Base-by-base conservation (phyloP, 2,329 filamentous ascomycete species). In the Pseudogymnoascus sp. region DNA sequence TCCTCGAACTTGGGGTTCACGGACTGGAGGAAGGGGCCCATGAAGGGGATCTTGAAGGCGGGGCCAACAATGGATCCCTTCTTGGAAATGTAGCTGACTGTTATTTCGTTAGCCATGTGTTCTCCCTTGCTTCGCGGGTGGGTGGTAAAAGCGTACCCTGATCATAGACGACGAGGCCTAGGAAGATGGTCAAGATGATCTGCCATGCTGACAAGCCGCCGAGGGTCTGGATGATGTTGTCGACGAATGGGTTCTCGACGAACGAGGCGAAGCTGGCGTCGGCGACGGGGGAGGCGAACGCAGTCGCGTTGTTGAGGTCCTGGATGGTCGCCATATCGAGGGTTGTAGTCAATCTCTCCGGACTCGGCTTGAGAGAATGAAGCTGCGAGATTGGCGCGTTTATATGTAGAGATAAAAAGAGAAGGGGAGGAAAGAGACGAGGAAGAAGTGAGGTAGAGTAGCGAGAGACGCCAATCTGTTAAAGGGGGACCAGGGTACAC, bases 11-110 rank as follows among this genome's bases (percentile, higher is more conserved):
- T 91, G 64, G 94, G 94, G 75, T 96, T 87, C 70, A 97, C 81
- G 28, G 92, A 96, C 73, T 97, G 81, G 63, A 97, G 82, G 77
- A 99, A 97, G 4, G 94, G 93, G n/a, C 94, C 94, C 75, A 97
- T 92, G 73, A 94, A 93, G 44, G 90, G 90, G 64, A 88, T 80
- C 77, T 94, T 94, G 81, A 83, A 88, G 50, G 82, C 70, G 28
- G 90, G 90, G 40, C 90, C 90, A 61, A 82, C 84, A 70, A 94
- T 92, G 25, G 83, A 82, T 64, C 90, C 89, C 75, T 93, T 93
- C 70, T 85, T 84, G 72, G 81, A 80, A 68, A 91, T 80, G 74
- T 93, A 94, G 74, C 83, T 87, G 69, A 88, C 90, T 94, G 68
- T 35, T 65, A 21, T 28, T 18, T 18, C 31, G 47, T 70, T 38